phyloP scores from a whole-genome alignment of 176 grass and related monocot genomes.

The Pontederia crassipes region DNA sequence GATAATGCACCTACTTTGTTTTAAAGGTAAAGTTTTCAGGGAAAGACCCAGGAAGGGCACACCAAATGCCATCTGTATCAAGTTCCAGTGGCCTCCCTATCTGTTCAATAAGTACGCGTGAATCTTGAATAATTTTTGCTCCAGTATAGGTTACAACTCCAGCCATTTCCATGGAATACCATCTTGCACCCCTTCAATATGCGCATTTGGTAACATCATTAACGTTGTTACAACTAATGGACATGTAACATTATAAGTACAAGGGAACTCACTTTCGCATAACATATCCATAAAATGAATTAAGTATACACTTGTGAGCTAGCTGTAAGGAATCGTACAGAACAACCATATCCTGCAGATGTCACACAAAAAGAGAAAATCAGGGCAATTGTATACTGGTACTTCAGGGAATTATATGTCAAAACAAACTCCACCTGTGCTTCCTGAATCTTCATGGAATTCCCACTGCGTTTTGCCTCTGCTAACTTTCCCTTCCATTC shows the following conservation, averaged over 20 bases:
- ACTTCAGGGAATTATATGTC: slow-evolving; percentile 19
- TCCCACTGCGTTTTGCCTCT: slow-evolving; percentile 74
- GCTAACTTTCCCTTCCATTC: slow-evolving; percentile 85
- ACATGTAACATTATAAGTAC: neutral
- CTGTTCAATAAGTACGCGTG: slow-evolving; percentile 85
- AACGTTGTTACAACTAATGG: slow-evolving; percentile 19
- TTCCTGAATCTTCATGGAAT: slow-evolving; percentile 98
- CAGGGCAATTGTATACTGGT: slow-evolving; percentile 15
- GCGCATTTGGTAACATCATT: slow-evolving; percentile 20
- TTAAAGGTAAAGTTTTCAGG: slow-evolving; percentile 95
- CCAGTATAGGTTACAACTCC: slow-evolving; percentile 99
- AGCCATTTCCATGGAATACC: slow-evolving; percentile 99
- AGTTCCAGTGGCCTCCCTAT: slow-evolving; percentile 94
- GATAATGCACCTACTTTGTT: slow-evolving; percentile 47
- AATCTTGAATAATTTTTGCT: slow-evolving; percentile 97
- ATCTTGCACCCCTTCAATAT: slow-evolving; percentile 81
- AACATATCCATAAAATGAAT: slow-evolving; percentile 98
- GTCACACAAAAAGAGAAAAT: slow-evolving; percentile 11
- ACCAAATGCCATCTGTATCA: slow-evolving; percentile 99
- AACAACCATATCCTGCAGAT: slow-evolving; percentile 95
- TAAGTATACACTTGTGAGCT: slow-evolving; percentile 98
- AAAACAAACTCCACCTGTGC: slow-evolving; percentile 49
- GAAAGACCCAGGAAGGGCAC: slow-evolving; percentile 90
- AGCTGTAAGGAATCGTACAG: slow-evolving; percentile 97
- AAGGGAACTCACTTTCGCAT: slow-evolving; percentile 88